Base-by-base conservation (phyloP, 805 yeast species). In the Candida parachauliodes region DNA sequence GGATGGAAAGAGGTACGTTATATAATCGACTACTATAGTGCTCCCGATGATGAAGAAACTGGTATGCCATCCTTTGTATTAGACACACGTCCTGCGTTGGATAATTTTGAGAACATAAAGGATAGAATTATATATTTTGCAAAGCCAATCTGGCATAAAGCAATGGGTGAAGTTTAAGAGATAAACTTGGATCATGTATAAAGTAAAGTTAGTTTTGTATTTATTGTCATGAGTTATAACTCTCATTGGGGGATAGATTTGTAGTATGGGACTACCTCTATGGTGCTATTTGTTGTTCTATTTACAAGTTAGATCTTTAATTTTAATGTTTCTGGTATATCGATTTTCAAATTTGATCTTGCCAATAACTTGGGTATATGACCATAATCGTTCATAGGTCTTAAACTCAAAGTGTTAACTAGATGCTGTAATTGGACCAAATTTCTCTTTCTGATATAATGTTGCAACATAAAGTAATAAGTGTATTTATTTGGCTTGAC, bases 11-110 rank as follows among this genome's bases (percentile, higher is more conserved):
- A 80, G 49, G 88, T 93, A 15, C 74, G 98, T 45, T 93, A 93
- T 51, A 95, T 93, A 21, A 88, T 93, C 51, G 99, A 93, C 59
- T 93, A 91, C 59, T 93, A 93, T 57, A 79, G 88, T n/a, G 96
- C 95, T 3, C 95, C 96, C 5, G 96, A 88, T 48, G 95, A 83
- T 49, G 83, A 74, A 43, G 80, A 74, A 14, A 79, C 84, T 28
- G 96, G 95, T 3, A 76, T 82, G 78, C 98, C 99, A 5, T 76
- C 95, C 2, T 93, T 93, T 58, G 80, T 78, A 60, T 73, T 94
- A 46, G 98, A 93, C 61, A 96, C 94, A 12, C 78, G 99, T 49
- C 98, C 98, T 0, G 98, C 96, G 0, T 65, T 88, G 44, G 98
- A 93, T 59, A 71, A 70, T 41, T 50, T 78, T 1, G 60, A 65